Conservation (phyloP, 2,329 filamentous ascomycete genomes). For the Ascochyta rabiei region DNA sequence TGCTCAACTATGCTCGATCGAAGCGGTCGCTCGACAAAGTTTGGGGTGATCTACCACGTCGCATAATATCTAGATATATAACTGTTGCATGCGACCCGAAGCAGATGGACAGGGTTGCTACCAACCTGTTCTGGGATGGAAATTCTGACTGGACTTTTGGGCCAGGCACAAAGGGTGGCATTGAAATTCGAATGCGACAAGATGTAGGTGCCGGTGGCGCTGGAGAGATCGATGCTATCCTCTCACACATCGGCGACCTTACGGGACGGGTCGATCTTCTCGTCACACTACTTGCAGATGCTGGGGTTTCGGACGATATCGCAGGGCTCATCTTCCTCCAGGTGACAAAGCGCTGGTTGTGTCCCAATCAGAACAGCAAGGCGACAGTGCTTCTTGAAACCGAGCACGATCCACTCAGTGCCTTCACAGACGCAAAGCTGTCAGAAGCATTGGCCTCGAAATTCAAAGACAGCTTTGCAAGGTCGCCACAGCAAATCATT, state of each 20-base stretch:
- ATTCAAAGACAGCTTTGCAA: slow-evolving; percentile 67
- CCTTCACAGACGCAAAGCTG: slow-evolving; percentile 65
- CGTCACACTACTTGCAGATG: slow-evolving; percentile 51
- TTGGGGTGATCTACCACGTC: slow-evolving; percentile 32
- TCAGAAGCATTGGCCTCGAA: slow-evolving; percentile 69
- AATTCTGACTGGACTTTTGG: slow-evolving; percentile 61
- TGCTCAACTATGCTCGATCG: slow-evolving; percentile 60
- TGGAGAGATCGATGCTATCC: slow-evolving; percentile 69
- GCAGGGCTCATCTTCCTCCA: slow-evolving; percentile 64
- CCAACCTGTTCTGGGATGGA: slow-evolving; percentile 64
- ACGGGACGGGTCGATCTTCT: slow-evolving; percentile 34
- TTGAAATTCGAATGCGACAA: slow-evolving; percentile 58
- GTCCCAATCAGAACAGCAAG: slow-evolving; percentile 14
- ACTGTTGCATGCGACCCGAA: slow-evolving; percentile 61
- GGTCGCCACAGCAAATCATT: slow-evolving; percentile 68
- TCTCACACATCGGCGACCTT: slow-evolving; percentile 57
- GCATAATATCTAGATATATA: slow-evolving; percentile 55
- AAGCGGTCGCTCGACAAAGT: slow-evolving; percentile 32
- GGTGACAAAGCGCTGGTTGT: slow-evolving; percentile 65
- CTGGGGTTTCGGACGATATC: slow-evolving; percentile 62
- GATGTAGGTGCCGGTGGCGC: slow-evolving; percentile 75
- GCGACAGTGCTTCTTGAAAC: slow-evolving; percentile 38
- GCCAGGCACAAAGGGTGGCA: slow-evolving; percentile 51
- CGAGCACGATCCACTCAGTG: slow-evolving; percentile 52
- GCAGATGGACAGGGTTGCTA: slow-evolving; percentile 57